Evolutionary conservation across 495 filamentous ascomycete genomes (phyloP), one percentile per base, ranked within the genome.

Genomic region (Polyplosphaeria fusca): DNA sequence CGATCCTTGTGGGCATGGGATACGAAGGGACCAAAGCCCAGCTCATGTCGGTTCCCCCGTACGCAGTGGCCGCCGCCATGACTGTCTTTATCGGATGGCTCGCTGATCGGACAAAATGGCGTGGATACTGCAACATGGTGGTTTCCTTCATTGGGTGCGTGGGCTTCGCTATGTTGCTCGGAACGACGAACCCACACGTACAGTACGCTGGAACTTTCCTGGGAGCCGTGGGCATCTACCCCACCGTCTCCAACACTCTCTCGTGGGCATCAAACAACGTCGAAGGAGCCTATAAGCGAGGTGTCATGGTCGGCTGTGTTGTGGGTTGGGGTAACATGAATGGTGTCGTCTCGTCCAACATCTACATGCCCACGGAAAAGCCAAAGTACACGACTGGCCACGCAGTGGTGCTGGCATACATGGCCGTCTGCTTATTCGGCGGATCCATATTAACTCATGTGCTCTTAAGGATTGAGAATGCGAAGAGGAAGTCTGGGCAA

Each of bases 251-350:
- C n/a, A 95, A 95, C 67, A 93, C 90, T 0, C 88, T 97, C 53
- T 82, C 83, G 25, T 97, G 92, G 92, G 71, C 85, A 13, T 82
- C 82, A 46, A 97, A 97, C 71, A 97, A 97, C 60, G 82, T 82
- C 20, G 92, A 95, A 72, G 92, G 92, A 16, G 86, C 90, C 2
- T 93, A 94, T 72, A 96, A 96, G 76, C 81, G 92, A 20, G 92
- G 91, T 23, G 83, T 95, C 7, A 86, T 87, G 2, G 70, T 95
- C 3, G 91, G 91, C 0, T 82, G 95, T 26, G 87, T 95, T 12
- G 65, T 65, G 42, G 61, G 62, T 11, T 96, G 90, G 88, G 91
- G 91, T 9, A 96, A 96, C 61, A 74, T 96, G 27, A 94, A 93
- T 71, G 89, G 89, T 23, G 80, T 95, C 49, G 86, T 95, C 43